Evolutionary conservation across 192 early-diverging fungal species (phyloP), one percentile per base, ranked within the genome.

Genomic region (Phlyctochytrium bullatum): DNA sequence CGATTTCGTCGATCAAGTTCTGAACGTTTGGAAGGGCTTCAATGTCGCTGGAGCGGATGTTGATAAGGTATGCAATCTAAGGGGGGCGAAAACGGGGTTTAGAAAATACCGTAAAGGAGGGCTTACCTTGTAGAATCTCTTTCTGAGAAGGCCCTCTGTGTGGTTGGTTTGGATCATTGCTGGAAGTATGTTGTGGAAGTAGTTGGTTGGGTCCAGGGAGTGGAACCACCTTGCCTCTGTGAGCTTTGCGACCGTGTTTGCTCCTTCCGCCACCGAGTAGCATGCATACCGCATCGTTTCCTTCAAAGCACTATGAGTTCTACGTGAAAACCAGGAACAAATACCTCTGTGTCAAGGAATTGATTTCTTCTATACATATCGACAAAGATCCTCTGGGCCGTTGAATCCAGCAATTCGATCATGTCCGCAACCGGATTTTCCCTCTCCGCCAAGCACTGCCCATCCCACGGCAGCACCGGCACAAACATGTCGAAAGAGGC

Each of bases 31-130:
- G 29, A 16, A 52, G 24, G 20, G 24, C 36, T 25, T 27, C 14
- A 4, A 58, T 61, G 20, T 27, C 36, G 2, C 57, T 31, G n/a
- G 76, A 69, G 51, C 80, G 74, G 3, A 79, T 40, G 72, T 78
- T 77, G 59, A 83, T 34, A 6, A 83, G 47, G 67, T 83, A 83
- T 3, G 82, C 82, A 6, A 83, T 24, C 33, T 73, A 47, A 14
- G 40, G 40, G 6, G 6, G 20, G 10, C n/a, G n/a, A 47, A 14
- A 20, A 14, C 40, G 20, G 40, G 20, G 6, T 47, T 47, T 14
- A 47, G 20, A 14, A 47, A 47, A 47, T 20, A 47, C 6, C 10
- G 20, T 20, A 47, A 47, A 47, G 20, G 40, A 20, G 40, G 40
- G 40, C 6, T 20, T 14, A 57, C 54, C 54, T 57, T 14, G 54